A percentile compares a stretch with the other conserved stretches of the same genome.
phyloP scores from a whole-genome alignment of 1,284 basidiomycete genomes.

The Sanghuangporus sanghuang region DNA sequence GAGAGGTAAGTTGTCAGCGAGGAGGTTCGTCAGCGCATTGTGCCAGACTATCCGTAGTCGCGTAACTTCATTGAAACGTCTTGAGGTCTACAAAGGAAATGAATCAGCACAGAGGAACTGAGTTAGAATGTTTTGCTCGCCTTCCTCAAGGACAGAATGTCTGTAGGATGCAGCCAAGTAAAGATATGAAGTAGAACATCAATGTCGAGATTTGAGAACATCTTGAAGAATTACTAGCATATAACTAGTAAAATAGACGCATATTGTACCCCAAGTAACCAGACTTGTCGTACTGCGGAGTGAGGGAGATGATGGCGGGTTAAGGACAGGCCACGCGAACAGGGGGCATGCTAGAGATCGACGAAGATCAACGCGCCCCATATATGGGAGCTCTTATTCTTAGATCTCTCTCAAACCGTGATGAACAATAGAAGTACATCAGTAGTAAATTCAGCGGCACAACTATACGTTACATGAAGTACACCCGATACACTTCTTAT shows the following conservation, averaged over 20 bases:
- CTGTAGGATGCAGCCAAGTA: neutral
- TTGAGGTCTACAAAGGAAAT: slow-evolving; percentile 40
- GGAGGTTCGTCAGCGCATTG: slow-evolving; percentile 35
- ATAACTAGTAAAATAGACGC: neutral
- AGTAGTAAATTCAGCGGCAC: no score
- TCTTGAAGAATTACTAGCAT: neutral
- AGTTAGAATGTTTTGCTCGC: neutral
- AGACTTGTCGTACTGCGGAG: no score
- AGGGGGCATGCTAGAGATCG: no score
- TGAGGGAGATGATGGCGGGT: no score
- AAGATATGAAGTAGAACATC: slow-evolving; percentile 14
- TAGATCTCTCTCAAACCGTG: no score
- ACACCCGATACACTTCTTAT: no score
- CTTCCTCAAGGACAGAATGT: slow-evolving; percentile 13
- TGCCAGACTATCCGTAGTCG: slow-evolving; percentile 47
- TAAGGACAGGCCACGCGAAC: no score
- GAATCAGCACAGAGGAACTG: neutral
- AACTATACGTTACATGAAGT: no score
- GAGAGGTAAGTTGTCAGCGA: slow-evolving; percentile 41
- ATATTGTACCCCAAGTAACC: neutral
- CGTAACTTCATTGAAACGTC: slow-evolving; percentile 35
- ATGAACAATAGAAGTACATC: no score
- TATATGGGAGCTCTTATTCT: no score
- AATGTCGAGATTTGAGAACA: slow-evolving; percentile 9
- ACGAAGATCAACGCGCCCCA: no score